A percentile compares a stretch with the other conserved stretches of the same genome.
Evolutionary conservation across 176 grass and related monocot species (phyloP).

Genomic region (Alopecurus myosuroides): DNA sequence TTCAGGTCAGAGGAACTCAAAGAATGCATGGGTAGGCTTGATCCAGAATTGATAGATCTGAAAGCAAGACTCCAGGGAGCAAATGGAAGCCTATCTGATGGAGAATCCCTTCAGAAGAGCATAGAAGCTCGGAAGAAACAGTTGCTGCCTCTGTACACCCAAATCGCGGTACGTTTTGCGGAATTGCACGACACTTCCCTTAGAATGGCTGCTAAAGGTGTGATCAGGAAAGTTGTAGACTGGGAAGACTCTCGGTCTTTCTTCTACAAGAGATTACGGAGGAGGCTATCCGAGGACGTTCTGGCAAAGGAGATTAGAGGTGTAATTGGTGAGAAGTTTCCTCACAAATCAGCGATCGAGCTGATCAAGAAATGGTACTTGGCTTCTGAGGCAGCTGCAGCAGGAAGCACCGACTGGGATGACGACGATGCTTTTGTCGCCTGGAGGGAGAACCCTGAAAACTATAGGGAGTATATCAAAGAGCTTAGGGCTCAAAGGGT

Average conservation of each 20-base stretch:
- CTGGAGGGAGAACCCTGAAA: slow-evolving; percentile 78
- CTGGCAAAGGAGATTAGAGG: slow-evolving; percentile 63
- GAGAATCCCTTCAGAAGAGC: slow-evolving; percentile 51
- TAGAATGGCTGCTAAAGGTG: slow-evolving; percentile 89
- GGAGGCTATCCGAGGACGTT: slow-evolving; percentile 66
- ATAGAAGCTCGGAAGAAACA: slow-evolving; percentile 74
- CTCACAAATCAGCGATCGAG: slow-evolving; percentile 50
- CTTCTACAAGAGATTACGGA: slow-evolving; percentile 84
- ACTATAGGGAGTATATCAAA: slow-evolving; percentile 59
- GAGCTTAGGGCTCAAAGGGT: slow-evolving; percentile 73
- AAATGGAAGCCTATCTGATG: slow-evolving; percentile 41
- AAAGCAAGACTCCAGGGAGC: slow-evolving; percentile 61
- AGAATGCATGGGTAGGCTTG: slow-evolving; percentile 94
- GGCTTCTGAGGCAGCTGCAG: slow-evolving; percentile 8
- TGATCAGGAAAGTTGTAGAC: slow-evolving; percentile 86
- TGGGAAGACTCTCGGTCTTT: slow-evolving; percentile 81
- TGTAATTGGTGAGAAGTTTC: slow-evolving; percentile 55
- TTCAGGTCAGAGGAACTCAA: slow-evolving; percentile 87
- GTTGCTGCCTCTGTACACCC: slow-evolving; percentile 79
- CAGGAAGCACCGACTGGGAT: slow-evolving; percentile 52
- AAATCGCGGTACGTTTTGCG: slow-evolving; percentile 88
- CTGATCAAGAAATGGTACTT: slow-evolving; percentile 82
- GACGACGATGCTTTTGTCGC: slow-evolving; percentile 88
- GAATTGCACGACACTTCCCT: slow-evolving; percentile 92
- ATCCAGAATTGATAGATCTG: slow-evolving; percentile 58